Conservation (phyloP, 148 eudicot species). For the Camellia lanceoleosa region DNA sequence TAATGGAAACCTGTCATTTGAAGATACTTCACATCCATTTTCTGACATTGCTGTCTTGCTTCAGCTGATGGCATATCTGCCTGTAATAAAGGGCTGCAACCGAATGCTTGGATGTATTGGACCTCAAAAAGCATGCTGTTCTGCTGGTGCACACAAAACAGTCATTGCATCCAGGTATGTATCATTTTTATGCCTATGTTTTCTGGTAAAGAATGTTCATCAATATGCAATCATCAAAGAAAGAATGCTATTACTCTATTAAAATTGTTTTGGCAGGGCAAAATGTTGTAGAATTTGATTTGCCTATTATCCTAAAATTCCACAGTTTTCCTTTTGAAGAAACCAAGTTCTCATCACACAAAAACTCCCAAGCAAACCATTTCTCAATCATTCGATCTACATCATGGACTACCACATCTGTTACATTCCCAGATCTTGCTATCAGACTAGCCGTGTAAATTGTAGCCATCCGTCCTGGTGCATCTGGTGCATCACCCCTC, state of each 20-base stretch:
- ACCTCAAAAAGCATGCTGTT: not conserved
- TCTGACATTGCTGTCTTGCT: not conserved
- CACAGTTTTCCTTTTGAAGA: conserved; percentile 87
- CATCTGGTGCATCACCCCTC: conserved; percentile 50
- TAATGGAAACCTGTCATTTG: not conserved
- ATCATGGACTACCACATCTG: conserved; percentile 81
- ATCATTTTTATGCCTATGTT: not conserved
- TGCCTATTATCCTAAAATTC: conserved; percentile 57
- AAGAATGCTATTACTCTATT: conserved; percentile 1
- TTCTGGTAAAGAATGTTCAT: not conserved
- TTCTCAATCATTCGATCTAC: conserved; percentile 71
- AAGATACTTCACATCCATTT: not conserved
- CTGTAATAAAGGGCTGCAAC: not conserved
- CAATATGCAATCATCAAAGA: not conserved
- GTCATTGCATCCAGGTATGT: not conserved
- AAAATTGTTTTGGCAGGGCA: not conserved
- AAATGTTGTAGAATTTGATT: conserved; percentile 26
- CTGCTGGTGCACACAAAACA: not conserved
- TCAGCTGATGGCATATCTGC: not conserved
- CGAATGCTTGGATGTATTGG: not conserved
- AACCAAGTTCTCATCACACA: conserved; percentile 77
- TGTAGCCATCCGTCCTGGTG: conserved; percentile 81
- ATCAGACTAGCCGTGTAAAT: conserved; percentile 75
- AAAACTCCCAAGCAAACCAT: conserved; percentile 95
- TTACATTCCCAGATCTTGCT: conserved; percentile 59